Conservation (phyloP, 345 rosid species). For the Noccaea caerulescens region DNA sequence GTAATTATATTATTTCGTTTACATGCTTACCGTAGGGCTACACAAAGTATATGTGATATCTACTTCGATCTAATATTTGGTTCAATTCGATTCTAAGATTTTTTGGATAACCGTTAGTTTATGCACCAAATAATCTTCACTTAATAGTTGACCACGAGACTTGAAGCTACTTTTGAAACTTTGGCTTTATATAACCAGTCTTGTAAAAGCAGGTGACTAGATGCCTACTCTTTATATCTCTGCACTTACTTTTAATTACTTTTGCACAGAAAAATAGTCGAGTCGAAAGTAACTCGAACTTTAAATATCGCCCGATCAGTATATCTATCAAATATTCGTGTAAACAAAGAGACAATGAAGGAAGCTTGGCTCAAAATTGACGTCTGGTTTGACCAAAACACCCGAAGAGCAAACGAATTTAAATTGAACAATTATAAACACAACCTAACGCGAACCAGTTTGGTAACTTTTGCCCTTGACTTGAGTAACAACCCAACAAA, state of each 20-base stretch:
- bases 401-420: neutral
- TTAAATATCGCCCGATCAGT: conserved; percentile 6
- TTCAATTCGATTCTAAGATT: no score
- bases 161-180: conserved; percentile 29
- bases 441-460: neutral
- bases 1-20: no score
- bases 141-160: conserved; percentile 15
- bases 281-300: conserved; percentile 28
- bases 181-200: conserved; percentile 9
- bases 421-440: neutral
- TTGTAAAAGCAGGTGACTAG: conserved; percentile 38
- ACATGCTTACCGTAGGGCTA: no score
- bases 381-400: conserved; percentile 28
- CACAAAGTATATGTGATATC: no score
- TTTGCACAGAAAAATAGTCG: conserved; percentile 1
- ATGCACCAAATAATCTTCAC: conserved; percentile 10
- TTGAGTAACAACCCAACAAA: neutral
- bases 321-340: neutral
- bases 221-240: conserved; percentile 28
- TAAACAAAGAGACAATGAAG: conserved; percentile 16
- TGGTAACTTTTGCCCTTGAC: neutral
- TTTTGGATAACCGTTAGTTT: no score
- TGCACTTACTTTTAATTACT: neutral
- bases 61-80: no score
- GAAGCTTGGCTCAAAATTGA: conserved; percentile 16